A percentile compares a stretch with the other conserved stretches of the same genome.
Conservation (phyloP, 1,284 basidiomycete genomes). For the Boletus hoseneyae region DNA sequence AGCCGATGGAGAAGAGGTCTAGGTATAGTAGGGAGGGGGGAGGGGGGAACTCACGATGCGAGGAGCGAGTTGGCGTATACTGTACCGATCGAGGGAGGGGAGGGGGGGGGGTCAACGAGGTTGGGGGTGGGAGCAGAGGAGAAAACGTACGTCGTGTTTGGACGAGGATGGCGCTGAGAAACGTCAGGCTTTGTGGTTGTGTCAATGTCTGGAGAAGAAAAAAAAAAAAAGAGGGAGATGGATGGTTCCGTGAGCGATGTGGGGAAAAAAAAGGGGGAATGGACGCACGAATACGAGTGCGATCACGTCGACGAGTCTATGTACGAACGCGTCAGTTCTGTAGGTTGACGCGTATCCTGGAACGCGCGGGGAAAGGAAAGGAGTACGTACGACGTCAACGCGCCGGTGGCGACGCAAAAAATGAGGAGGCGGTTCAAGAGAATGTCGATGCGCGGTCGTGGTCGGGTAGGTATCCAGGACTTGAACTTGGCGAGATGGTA, state of each 20-base stretch:
- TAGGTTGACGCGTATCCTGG: no score
- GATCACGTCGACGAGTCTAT: slow-evolving; percentile 28
- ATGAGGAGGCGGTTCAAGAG: slow-evolving; percentile 27
- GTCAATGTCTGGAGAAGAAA: slow-evolving; percentile 19
- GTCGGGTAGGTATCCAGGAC: slow-evolving; percentile 3
- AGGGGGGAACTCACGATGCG: slow-evolving; percentile 22
- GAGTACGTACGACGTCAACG: slow-evolving; percentile 23
- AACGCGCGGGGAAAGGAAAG: background rate
- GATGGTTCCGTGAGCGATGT: no score
- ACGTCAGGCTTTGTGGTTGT: slow-evolving; percentile 19
- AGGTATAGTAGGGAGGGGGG: no score
- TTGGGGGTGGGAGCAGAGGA: no score
- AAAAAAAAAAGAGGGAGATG: no score
- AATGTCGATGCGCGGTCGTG: slow-evolving; percentile 17
- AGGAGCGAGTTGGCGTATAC: slow-evolving; percentile 32
- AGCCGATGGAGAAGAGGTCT: no score
- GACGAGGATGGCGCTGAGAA: slow-evolving; percentile 22
- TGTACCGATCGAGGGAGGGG: background rate
- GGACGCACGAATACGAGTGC: slow-evolving; percentile 27
- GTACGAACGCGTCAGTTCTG: background rate
- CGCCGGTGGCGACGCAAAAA: slow-evolving; percentile 28
- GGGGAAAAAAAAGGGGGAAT: no score
- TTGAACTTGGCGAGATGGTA: slow-evolving; percentile 21
- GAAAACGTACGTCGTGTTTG: slow-evolving; percentile 32
- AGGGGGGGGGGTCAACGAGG: background rate